These are phyloP conservation scores for Cyberlindnera subsufficiens DNA, from an alignment of 805 yeast species.

Conservation along the genomic window DNA sequence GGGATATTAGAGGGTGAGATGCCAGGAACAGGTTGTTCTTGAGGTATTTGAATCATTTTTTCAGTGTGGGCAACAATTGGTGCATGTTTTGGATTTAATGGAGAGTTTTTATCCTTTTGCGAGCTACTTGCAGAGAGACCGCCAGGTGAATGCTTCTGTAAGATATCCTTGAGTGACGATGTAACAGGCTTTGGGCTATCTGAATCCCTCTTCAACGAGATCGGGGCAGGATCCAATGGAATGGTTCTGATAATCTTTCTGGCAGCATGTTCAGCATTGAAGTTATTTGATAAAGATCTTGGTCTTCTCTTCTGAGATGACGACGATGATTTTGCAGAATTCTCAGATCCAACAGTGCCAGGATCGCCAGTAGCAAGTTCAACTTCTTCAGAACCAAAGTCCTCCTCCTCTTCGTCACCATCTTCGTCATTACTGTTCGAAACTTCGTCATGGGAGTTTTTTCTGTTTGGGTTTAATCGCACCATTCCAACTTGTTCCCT, in stretches of 20 bases:
- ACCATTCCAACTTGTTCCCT: conserved; percentile 87
- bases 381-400: conserved; percentile 11
- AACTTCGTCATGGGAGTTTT: conserved; percentile 8
- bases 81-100: conserved; percentile 1
- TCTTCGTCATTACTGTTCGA: conserved; percentile 18
- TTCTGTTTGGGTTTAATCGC: conserved; percentile 35
- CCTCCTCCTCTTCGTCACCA: conserved; percentile 21
- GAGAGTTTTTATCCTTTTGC: conserved; percentile 1
- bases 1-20: conserved; percentile 21
- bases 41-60: neutral
- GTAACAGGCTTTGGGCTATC: conserved; percentile 12
- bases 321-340: conserved; percentile 21
- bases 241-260: conserved; percentile 70
- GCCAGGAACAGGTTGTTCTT: conserved; percentile 1
- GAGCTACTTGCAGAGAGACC: neutral
- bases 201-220: conserved; percentile 24
- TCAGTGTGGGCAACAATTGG: neutral
- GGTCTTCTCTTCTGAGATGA: conserved; percentile 29
- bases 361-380: conserved; percentile 23
- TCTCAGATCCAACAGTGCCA: conserved; percentile 30
- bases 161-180: conserved; percentile 15
- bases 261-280: conserved; percentile 66
- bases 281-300: conserved; percentile 47
- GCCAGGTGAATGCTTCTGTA: conserved; percentile 18
- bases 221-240: conserved; percentile 82